These are phyloP conservation scores for Leccinum huronense DNA, from an alignment of 1,284 basidiomycete species.

Conservation along the genomic window DNA sequence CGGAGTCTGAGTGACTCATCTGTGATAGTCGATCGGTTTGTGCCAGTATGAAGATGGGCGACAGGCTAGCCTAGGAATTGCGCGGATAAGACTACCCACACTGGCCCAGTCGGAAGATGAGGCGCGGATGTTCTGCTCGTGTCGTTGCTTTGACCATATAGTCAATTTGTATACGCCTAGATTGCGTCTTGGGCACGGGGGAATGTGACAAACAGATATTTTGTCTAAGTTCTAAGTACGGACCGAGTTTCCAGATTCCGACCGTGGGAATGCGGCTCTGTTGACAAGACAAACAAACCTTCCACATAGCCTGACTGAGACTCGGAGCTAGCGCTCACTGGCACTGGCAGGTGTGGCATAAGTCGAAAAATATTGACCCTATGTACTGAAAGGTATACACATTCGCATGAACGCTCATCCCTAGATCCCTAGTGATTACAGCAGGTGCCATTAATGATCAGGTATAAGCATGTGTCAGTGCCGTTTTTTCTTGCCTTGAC, in stretches of 20 bases:
- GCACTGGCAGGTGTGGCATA: neutral
- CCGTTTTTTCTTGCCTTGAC: neutral
- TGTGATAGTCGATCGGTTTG: neutral
- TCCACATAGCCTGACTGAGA: too few species aligned
- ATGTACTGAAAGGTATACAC: neutral
- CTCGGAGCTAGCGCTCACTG: too few species aligned
- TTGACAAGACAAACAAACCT: neutral
- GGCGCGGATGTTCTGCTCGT: neutral
- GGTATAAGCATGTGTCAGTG: neutral
- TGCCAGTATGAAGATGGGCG: neutral
- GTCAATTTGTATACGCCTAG: neutral
- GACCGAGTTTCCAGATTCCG: neutral
- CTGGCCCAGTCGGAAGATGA: neutral
- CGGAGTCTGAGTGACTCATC: neutral
- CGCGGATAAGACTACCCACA: neutral
- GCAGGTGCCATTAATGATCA: neutral
- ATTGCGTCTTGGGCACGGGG: neutral
- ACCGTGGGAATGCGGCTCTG: neutral
- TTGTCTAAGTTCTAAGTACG: neutral
- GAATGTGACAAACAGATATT: neutral
- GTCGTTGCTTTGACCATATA: neutral
- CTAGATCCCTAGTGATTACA: constrained; percentile 1
- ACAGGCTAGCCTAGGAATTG: neutral
- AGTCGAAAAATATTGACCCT: neutral
- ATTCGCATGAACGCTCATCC: neutral